phyloP scores from a whole-genome alignment of 179 eudicot genomes.

The Drosera spatulata region DNA sequence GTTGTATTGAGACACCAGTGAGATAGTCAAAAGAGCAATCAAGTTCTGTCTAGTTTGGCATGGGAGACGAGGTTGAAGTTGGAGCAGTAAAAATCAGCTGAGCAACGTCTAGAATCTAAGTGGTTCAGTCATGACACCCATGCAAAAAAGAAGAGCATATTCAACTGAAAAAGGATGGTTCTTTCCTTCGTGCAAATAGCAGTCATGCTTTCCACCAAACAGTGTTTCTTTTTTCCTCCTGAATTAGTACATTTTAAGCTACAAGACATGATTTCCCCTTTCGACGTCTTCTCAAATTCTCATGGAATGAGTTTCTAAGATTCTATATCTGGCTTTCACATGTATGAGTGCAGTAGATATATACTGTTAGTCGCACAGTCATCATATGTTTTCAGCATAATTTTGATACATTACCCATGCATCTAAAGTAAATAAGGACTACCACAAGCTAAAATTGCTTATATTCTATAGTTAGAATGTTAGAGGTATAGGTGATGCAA shows the following conservation, averaged over 20 bases:
- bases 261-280: neutral
- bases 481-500: neutral
- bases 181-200: neutral
- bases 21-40: neutral
- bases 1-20: neutral
- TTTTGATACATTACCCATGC: no score
- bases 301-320: no score
- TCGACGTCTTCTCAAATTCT: no score
- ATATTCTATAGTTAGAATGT: no score
- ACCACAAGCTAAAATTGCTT: no score
- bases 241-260: neutral
- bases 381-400: no score
- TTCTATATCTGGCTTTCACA: no score
- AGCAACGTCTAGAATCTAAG: neutral
- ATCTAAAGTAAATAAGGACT: no score
- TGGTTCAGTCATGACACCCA: slow-evolving; percentile 3
- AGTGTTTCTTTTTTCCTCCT: neutral
- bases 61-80: neutral
- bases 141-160: slow-evolving; percentile 1
- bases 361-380: no score
- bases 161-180: neutral
- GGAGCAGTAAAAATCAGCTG: neutral
- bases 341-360: no score
- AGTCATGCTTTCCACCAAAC: neutral
- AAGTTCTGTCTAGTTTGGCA: neutral